Conservation (phyloP, 208 protist genomes). For the Perkinsela sp. region DNA sequence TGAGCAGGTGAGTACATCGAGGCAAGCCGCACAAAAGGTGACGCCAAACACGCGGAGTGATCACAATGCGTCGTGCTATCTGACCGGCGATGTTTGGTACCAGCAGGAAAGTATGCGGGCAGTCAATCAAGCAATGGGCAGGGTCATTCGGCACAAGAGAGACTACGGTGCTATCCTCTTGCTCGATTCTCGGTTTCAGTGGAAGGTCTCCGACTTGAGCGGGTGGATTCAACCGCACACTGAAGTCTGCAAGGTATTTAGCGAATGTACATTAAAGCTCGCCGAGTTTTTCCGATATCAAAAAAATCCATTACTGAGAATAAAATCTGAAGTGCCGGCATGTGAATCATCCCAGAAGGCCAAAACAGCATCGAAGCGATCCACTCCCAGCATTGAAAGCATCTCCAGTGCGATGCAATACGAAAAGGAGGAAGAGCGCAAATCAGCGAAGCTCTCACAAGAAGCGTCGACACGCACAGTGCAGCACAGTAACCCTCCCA, state of each 20-base stretch:
- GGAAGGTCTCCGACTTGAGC: neutral
- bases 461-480: no score
- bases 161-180: slow-evolving; percentile 84
- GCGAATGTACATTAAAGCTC: neutral
- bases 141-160: slow-evolving; percentile 81
- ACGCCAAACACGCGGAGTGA: neutral
- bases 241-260: neutral
- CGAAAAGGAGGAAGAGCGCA: neutral
- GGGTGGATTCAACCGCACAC: neutral
- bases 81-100: slow-evolving; percentile 80
- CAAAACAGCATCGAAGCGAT: neutral
- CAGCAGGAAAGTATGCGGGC: slow-evolving; percentile 68
- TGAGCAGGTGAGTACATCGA: neutral
- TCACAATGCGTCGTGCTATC: neutral
- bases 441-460: no score
- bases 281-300: neutral
- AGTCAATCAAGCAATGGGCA: slow-evolving; percentile 86
- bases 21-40: neutral
- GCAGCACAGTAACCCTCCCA: no score
- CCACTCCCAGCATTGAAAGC: neutral
- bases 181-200: slow-evolving; percentile 53
- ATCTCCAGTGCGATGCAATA: neutral
- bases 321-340: no score
- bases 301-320: no score
- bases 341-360: no score